Conservation (phyloP, 2,329 filamentous ascomycete species). For the Pseudogymnoascus sp. region DNA sequence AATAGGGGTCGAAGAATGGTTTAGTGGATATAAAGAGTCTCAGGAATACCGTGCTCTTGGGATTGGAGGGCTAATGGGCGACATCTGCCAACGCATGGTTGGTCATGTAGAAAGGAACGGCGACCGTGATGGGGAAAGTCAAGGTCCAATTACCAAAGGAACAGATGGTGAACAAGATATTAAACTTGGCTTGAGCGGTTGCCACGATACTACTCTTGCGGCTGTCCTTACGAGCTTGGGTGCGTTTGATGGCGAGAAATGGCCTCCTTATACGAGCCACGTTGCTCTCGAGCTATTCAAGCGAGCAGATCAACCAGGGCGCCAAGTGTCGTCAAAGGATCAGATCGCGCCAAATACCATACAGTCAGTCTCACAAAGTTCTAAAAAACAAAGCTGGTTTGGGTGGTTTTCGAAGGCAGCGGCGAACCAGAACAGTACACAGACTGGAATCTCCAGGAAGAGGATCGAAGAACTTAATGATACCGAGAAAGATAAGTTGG, state of each 20-base stretch:
- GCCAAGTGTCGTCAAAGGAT: conserved; percentile 22
- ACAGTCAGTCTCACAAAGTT: not conserved
- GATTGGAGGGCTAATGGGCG: conserved; percentile 77
- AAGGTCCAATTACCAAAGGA: conserved; percentile 33
- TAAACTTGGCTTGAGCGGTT: conserved; percentile 74
- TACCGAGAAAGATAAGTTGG: conserved; percentile 51
- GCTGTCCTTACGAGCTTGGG: conserved; percentile 71
- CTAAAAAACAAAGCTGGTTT: conserved; percentile 20
- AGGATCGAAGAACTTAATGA: conserved; percentile 47
- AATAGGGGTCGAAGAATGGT: conserved; percentile 89
- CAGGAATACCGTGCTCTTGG: conserved; percentile 82
- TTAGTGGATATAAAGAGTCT: conserved; percentile 74
- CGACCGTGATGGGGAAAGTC: conserved; percentile 36
- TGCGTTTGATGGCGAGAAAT: conserved; percentile 63
- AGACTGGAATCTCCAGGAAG: conserved; percentile 53
- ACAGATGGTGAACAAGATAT: conserved; percentile 46
- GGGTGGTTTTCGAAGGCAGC: conserved; percentile 19
- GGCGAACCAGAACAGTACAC: conserved; percentile 14
- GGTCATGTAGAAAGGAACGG: conserved; percentile 53
- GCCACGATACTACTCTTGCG: conserved; percentile 90
- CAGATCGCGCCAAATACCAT: not conserved
- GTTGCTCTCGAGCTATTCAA: conserved; percentile 87
- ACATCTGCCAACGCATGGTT: conserved; percentile 72
- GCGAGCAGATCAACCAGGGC: conserved; percentile 33
- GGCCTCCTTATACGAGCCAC: conserved; percentile 92